Percentiles rank a stretch among this genome's conserved stretches.
Conservation (phyloP, 352 stramenopile species). For the Globisporangium perplexum region DNA sequence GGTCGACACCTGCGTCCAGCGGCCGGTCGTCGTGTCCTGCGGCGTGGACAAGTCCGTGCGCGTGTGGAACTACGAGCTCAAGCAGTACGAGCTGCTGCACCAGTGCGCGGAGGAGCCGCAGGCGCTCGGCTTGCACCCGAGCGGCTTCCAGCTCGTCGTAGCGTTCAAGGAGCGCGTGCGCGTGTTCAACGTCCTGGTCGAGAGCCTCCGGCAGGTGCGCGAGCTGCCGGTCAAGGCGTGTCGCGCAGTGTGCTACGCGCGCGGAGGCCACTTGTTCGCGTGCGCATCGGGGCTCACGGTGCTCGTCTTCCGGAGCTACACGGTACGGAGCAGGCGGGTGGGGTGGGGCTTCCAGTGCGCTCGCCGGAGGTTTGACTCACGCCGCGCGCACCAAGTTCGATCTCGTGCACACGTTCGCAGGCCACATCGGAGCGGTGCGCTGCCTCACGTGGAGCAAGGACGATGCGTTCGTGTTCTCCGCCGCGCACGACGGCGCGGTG, state of each 20-base stretch:
- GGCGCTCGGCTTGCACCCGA: constrained; percentile 56
- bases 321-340: too few species aligned
- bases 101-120: constrained; percentile 58
- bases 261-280: constrained; percentile 73
- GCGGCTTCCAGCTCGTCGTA: constrained; percentile 65
- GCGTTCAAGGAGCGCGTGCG: constrained; percentile 77
- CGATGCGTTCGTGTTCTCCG: constrained; percentile 73
- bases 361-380: too few species aligned
- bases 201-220: constrained; percentile 52
- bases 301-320: constrained; percentile 57
- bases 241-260: constrained; percentile 46
- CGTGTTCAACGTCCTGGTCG: constrained; percentile 67
- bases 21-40: constrained; percentile 76
- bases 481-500: constrained; percentile 70
- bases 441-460: constrained; percentile 63
- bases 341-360: too few species aligned
- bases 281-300: constrained; percentile 64
- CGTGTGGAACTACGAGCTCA: constrained; percentile 85
- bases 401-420: constrained; percentile 61
- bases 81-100: constrained; percentile 57
- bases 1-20: constrained; percentile 76
- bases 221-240: constrained; percentile 69
- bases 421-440: constrained; percentile 73
- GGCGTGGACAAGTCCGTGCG: constrained; percentile 81
- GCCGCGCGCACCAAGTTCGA: constrained; percentile 30